Base-by-base conservation (phyloP, 2,329 filamentous ascomycete species). In the Aspergillus viridinutans region DNA sequence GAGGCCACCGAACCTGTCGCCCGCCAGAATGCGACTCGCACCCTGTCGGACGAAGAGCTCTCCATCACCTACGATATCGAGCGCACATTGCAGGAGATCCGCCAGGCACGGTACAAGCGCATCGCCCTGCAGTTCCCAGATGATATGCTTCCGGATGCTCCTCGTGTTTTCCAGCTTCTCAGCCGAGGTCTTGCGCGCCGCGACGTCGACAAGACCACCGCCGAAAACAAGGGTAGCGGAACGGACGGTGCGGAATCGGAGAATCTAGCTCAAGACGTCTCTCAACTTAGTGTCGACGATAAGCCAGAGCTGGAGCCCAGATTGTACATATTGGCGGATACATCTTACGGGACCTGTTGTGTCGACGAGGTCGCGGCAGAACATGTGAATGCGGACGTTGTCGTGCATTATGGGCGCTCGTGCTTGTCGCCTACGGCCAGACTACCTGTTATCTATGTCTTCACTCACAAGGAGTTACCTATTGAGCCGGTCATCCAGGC, bases 51-150 rank as follows among this genome's bases (percentile, higher is more conserved):
- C 63, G 85, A 90, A 68, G 89, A 92, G 68, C 79, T 97, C 29
- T 78, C 79, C 55, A 77, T 86, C 43, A 87, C 89, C 50, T 99
- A 97, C 78, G 94, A 99, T 74, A 88, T 97, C 63, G 81, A 83
- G 58, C 84, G 90, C 56, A 97, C 94, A 0, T 83, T 91, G 50
- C 74, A 77, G 38, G 90, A 96, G 73, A 89, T 99, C 49, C 80
- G 80, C n/a, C 74, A 80, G 4, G 88, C 85, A 47, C 81, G 81
- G 72, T 96, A 90, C 83, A 83, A 77, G 60, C 84, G 89, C 52
- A 84, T 99, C 32, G 94, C 92, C 1, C 78, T 99, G n/a, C 94
- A 99, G 71, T 97, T 99, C 65, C 93, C 94, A 0, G 94, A 99
- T 75, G 82, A 88, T 28, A 96, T 97, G 90, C 83, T 99, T 0